These are phyloP conservation scores for Sporothrix mexicana DNA, from an alignment of 2,329 filamentous ascomycete species.

Conservation along the genomic window DNA sequence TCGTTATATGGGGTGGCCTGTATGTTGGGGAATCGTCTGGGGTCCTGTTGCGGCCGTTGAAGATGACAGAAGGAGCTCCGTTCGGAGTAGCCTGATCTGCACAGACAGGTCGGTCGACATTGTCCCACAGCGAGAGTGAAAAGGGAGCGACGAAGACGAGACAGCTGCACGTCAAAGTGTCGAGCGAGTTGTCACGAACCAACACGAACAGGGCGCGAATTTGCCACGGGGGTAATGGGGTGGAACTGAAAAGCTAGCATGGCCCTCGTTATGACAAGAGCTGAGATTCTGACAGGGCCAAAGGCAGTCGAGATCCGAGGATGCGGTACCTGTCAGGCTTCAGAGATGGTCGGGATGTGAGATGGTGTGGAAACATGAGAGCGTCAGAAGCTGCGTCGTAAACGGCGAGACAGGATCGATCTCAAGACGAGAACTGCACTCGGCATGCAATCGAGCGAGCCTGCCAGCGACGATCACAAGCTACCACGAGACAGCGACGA, in stretches of 20 bases:
- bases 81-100: background rate
- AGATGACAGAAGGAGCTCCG: background rate
- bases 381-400: background rate
- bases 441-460: slow-evolving; percentile 11
- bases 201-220: background rate
- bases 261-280: background rate
- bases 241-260: too few species aligned
- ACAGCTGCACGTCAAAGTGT: background rate
- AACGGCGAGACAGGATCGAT: background rate
- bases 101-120: background rate
- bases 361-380: background rate
- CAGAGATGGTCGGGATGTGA: background rate
- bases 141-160: background rate
- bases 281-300: background rate
- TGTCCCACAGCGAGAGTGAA: background rate
- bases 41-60: background rate
- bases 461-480: background rate
- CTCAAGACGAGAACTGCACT: background rate
- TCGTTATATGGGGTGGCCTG: background rate
- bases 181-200: background rate
- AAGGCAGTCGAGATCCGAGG: background rate
- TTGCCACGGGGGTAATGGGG: background rate
- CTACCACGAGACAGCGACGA: background rate
- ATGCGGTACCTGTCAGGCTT: background rate
- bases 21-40: too few species aligned